Conservation (phyloP, 1,284 basidiomycete genomes). For the Cutaneotrichosporon sp. region DNA sequence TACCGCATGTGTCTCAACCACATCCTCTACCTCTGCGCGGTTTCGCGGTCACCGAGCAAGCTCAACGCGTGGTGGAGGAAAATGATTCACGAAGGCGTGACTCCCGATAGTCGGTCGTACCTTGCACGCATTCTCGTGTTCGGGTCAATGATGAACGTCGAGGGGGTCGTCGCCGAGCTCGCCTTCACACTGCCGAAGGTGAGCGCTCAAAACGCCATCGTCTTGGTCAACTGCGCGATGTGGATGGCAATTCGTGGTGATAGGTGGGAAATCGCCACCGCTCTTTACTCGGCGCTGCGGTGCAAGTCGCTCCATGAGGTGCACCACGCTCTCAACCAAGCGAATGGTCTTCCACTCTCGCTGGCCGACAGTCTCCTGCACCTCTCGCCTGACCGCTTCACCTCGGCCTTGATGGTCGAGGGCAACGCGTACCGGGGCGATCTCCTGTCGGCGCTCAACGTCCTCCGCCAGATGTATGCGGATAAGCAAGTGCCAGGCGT, state of each 20-base stretch:
- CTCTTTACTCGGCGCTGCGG: constrained; percentile 54
- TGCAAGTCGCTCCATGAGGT: neutral
- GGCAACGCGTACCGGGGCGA: constrained; percentile 65
- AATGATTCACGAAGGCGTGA: constrained; percentile 18
- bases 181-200: constrained; percentile 8
- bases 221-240: constrained; percentile 53
- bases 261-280: constrained; percentile 56
- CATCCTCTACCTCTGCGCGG: constrained; percentile 32
- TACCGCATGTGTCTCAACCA: constrained; percentile 29
- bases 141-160: constrained; percentile 3
- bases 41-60: constrained; percentile 15
- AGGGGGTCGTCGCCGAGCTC: constrained; percentile 6
- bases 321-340: constrained; percentile 2
- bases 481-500: constrained; percentile 25
- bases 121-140: constrained; percentile 20
- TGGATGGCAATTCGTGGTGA: constrained; percentile 43
- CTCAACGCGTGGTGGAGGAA: constrained; percentile 29
- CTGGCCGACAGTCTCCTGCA: constrained; percentile 12
- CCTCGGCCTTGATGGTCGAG: constrained; percentile 67
- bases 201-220: neutral
- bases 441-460: constrained; percentile 56
- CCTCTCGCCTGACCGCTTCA: constrained; percentile 59
- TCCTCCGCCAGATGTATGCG: constrained; percentile 68
- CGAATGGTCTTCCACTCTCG: neutral
- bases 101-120: constrained; percentile 22